These are phyloP conservation scores for Gracilaria vermiculophylla DNA, from an alignment of 23 red algal genomes.

Conservation along the genomic window DNA sequence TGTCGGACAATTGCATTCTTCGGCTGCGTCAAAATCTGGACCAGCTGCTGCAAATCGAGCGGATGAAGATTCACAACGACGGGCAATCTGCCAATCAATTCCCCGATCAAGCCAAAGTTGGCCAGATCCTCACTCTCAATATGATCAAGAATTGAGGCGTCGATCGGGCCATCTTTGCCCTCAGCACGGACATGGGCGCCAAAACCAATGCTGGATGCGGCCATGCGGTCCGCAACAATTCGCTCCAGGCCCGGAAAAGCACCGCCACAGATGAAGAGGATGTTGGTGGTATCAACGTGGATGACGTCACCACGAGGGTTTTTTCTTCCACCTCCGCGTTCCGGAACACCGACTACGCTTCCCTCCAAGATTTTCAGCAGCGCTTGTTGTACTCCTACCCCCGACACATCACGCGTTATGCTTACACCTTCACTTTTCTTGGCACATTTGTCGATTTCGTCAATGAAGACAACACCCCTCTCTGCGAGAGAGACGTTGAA, in stretches of 20 bases:
- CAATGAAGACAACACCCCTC: slow-evolving; percentile 92
- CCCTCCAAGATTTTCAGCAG: slow-evolving; percentile 97
- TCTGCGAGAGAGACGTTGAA: slow-evolving; percentile 85
- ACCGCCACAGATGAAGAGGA: slow-evolving; percentile 97
- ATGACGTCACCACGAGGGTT: slow-evolving; percentile 70
- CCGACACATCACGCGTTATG: slow-evolving; percentile 94
- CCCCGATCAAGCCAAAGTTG: slow-evolving; percentile 86
- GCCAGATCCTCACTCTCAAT: slow-evolving; percentile 86
- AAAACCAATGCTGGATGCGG: slow-evolving; percentile 84
- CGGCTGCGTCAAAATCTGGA: slow-evolving; percentile 90
- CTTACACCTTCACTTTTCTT: slow-evolving; percentile 81
- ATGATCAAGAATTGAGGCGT: slow-evolving; percentile 63
- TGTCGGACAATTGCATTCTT: slow-evolving; percentile 95
- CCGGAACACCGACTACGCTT: slow-evolving; percentile 86
- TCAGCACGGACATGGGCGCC: slow-evolving; percentile 76
- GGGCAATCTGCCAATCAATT: slow-evolving; percentile 91
- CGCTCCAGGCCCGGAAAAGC: slow-evolving; percentile 90
- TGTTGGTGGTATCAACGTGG: slow-evolving; percentile 88
- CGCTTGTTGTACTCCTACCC: slow-evolving; percentile 96
- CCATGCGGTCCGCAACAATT: slow-evolving; percentile 81
- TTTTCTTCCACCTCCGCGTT: slow-evolving; percentile 83
- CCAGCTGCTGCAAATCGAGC: slow-evolving; percentile 79
- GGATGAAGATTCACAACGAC: slow-evolving; percentile 80
- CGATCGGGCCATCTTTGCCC: slow-evolving; percentile 40
- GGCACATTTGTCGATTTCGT: slow-evolving; percentile 96